phyloP scores from a whole-genome alignment of 345 rosid species.

The Sisymbrium altissimum region DNA sequence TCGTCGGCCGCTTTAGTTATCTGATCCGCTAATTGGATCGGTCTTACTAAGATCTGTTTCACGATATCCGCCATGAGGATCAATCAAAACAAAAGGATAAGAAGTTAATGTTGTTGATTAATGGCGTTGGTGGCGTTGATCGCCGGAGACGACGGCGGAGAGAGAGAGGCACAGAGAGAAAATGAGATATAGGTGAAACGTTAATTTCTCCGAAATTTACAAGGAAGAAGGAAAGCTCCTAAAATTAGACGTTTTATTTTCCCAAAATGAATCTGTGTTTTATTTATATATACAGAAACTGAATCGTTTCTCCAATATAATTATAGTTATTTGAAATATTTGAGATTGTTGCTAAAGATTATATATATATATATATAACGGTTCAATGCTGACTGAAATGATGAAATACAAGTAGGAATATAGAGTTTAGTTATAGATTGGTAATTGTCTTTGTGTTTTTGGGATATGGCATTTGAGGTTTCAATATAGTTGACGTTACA shows the following conservation, averaged over 20 bases:
- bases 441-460: fast-evolving
- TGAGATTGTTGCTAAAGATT: neutral
- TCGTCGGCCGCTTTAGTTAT: constrained; percentile 60
- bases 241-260: neutral
- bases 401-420: neutral
- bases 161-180: constrained; percentile 14
- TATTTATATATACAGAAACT: constrained; percentile 10
- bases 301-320: neutral
- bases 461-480: neutral
- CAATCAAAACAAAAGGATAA: neutral
- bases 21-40: constrained; percentile 73
- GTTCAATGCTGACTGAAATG: neutral
- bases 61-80: constrained; percentile 64
- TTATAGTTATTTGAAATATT: neutral
- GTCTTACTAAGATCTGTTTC: constrained; percentile 60
- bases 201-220: constrained; percentile 32
- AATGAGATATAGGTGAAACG: constrained; percentile 32
- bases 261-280: neutral
- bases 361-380: neutral
- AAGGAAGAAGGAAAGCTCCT: constrained; percentile 17
- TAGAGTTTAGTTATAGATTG: no score
- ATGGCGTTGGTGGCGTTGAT: constrained; percentile 24
- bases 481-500: no score
- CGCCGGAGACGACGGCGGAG: constrained; percentile 36
- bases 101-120: neutral